phyloP scores from a whole-genome alignment of 495 filamentous ascomycete genomes.

The Lichina pygmaea region DNA sequence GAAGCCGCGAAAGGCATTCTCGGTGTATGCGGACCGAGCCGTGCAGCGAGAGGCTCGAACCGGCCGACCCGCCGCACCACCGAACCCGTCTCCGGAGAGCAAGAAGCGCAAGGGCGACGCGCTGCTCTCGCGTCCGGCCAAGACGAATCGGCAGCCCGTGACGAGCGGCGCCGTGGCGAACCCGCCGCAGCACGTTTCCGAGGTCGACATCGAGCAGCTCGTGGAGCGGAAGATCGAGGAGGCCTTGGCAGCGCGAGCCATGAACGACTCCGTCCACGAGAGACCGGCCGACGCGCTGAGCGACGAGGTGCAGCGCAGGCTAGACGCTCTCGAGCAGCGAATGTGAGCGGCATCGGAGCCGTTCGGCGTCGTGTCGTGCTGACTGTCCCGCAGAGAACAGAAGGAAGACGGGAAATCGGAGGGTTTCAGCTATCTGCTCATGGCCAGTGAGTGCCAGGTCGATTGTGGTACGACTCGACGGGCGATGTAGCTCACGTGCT shows the following conservation, averaged over 20 bases:
- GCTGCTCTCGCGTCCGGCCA: conserved; percentile 11
- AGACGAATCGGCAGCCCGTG: conserved; percentile 1
- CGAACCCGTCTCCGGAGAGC: conserved; percentile 1
- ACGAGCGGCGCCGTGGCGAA: conserved; percentile 9
- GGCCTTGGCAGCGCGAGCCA: conserved; percentile 44
- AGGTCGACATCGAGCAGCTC: conserved; percentile 66
- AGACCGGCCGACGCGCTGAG: conserved; percentile 30
- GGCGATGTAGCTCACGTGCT: background rate
- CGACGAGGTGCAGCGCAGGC: conserved; percentile 49
- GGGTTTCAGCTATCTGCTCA: conserved; percentile 58
- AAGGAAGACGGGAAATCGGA: conserved; percentile 53
- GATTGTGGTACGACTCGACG: background rate
- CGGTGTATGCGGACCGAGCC: conserved; percentile 49
- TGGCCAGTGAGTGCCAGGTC: conserved; percentile 25
- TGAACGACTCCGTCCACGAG: conserved; percentile 19
- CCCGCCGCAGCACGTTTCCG: conserved; percentile 25
- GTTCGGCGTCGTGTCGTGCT: too few species aligned
- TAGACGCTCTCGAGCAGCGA: conserved; percentile 63
- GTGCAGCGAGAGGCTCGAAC: conserved; percentile 14
- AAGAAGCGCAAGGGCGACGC: background rate
- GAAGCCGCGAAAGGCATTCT: conserved; percentile 62
- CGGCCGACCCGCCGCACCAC: conserved; percentile 6
- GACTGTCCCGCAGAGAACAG: conserved; percentile 16
- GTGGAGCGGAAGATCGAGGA: conserved; percentile 79
- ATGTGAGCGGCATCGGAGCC: conserved; percentile 14